A percentile compares a stretch with the other conserved stretches of the same genome.
Conservation (phyloP, 805 yeast species). For the Zygosaccharomyces gambellarensis region DNA sequence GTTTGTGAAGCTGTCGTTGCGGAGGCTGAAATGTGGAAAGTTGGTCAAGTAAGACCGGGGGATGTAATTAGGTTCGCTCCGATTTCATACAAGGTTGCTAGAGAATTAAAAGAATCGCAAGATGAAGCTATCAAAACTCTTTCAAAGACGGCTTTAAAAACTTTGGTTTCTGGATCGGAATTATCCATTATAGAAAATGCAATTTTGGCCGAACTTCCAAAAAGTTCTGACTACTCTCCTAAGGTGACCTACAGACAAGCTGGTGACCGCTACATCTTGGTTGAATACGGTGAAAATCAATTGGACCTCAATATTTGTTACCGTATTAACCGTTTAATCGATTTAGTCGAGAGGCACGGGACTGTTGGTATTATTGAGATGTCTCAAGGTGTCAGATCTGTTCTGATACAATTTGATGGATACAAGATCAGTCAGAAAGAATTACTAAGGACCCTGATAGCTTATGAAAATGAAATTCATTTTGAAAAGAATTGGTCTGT, state of each 20-base stretch:
- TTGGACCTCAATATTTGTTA: constrained; percentile 83
- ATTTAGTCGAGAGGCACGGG: constrained; percentile 57
- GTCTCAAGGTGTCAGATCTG: constrained; percentile 97
- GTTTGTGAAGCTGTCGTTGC: constrained; percentile 95
- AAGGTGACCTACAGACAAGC: constrained; percentile 88
- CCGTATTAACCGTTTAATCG: constrained; percentile 78
- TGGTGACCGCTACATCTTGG: constrained; percentile 88
- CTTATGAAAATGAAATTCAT: constrained; percentile 70
- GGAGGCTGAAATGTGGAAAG: constrained; percentile 96
- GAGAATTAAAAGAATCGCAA: constrained; percentile 55
- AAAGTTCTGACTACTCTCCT: constrained; percentile 51
- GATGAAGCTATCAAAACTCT: constrained; percentile 46
- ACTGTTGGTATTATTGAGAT: constrained; percentile 85
- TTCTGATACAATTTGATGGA: constrained; percentile 79
- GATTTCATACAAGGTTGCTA: constrained; percentile 62
- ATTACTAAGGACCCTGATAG: constrained; percentile 58
- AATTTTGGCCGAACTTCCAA: constrained; percentile 50
- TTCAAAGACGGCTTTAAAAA: constrained; percentile 13
- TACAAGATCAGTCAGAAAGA: constrained; percentile 53
- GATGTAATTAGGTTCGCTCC: constrained; percentile 80
- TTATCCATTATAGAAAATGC: constrained; percentile 59
- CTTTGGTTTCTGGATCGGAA: constrained; percentile 31
- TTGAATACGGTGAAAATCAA: constrained; percentile 86
- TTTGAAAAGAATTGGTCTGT: constrained; percentile 81
- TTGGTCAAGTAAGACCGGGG: constrained; percentile 97